Base-by-base conservation (phyloP, 768 basidiomycete genomes). In the Trametes villosa region DNA sequence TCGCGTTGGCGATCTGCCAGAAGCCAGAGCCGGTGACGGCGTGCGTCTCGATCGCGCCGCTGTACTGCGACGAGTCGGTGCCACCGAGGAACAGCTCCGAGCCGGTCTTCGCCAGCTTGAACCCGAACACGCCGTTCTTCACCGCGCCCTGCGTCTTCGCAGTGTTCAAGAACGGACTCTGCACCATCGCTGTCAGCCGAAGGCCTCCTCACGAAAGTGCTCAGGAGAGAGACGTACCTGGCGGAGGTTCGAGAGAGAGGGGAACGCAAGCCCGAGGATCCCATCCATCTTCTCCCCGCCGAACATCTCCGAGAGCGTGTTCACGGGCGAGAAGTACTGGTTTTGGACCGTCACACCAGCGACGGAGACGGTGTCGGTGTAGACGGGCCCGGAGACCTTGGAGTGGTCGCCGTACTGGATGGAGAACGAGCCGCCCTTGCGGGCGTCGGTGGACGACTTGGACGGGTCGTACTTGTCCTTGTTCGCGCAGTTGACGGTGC, bases 341-440 rank as follows among this genome's bases (percentile, higher is more conserved):
- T 52, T 55, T 9, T 59, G 59, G 13, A 62, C 60, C 2, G 65
- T 63, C 22, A 77, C 47, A 5, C 74, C 74, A 22, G 65, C 75
- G 33, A 77, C 65, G 31, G 60, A 64, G 47, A 79, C 76, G 6
- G 62, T 71, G 53, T 78, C 78, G 38, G 60, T 64, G 66, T 71
- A 78, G 15, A 72, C 63, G 11, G 60, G 56, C 17, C 78, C 78
- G 1, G 66, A 61, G 7, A 74, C 73, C 0, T 69, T 57, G 2
- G 72, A 74, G 0, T 77, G 76, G 48, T 79, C 77, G 38, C 75
- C 77, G 58, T 78, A 79, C 17, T 57, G 22, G 58, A 78, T 72
- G 9, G 68, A 65, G 65, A 78, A 76, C 3, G 59, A 60, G 38
- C 71, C 61, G n/a, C 60, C 58, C 50, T 60, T 51, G 27, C 57